Evolutionary conservation across 2,329 filamentous ascomycete genomes (phyloP), one percentile per base, ranked within the genome.

Genomic region (Cyphellophora attinorum): DNA sequence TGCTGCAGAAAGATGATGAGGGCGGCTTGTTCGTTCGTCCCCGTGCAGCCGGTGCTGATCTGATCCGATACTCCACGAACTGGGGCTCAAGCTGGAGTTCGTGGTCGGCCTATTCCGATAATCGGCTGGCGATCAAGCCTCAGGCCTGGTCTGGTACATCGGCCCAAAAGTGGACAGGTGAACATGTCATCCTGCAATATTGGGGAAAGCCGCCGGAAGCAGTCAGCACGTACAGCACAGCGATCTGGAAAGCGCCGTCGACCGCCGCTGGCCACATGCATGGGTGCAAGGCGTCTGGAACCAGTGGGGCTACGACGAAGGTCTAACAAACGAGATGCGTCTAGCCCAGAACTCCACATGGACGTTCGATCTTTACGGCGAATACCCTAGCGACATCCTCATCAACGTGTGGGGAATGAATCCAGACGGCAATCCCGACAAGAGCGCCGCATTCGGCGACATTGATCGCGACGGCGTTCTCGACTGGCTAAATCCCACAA

Each of bases 151-250:
- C 54, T 5, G 70, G 70, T 13, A 64, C 64, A 2, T 51, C 57
- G 5, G 42, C 53, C 5, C 70, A 74, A 48, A 52, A 51, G 15
- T 75, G 71, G 71, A 39, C 55, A 3, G 71, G 69, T 27, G 61
- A 72, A 21, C 70, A 74, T 46, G 57, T 74, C 16, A 61, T 64
- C 29, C 59, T 72, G 11, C 68, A 74, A 43, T 75, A 74, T 51
- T 75, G 62, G 64, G 68, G 63, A 42, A 52, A 35, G 52, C 62
- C 28, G 55, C 66, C 14, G 67, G 67, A 3, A 72, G 67, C 39
- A 67, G 64, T 43, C 57, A 62, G 34, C 65, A 71, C 43, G 49
- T 69, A 6, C 66, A 74, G 47, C 65, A 74, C 43, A 62, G 60
- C 23, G 70, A 74, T 51, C 46, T 65, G n/a, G 54, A 49, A 13